Evolutionary conservation across 345 rosid genomes (phyloP), one percentile per base, ranked within the genome.

Genomic region (Sonneratia caseolaris): DNA sequence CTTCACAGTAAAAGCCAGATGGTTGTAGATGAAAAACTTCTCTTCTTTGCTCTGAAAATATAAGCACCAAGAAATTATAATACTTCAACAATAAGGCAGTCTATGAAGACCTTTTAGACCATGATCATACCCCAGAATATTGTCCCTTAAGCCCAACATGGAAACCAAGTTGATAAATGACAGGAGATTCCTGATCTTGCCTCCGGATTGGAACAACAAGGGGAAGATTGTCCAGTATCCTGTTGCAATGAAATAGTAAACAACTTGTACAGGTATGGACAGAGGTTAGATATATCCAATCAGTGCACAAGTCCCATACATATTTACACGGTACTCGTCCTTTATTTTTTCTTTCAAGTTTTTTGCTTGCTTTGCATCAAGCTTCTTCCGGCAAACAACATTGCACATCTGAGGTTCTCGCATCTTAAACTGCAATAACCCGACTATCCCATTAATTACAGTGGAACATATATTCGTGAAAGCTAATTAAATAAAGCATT

Each of bases 181-280:
- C 69, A 72, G 87, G 81, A 77, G 88, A 61, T 36, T 87, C 97
- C 75, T 85, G 98, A 74, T 89, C 97, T 70, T 71, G 45, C 77
- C 97, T 85, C 59, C 75, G 85, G 35, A 91, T 77, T 27, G 97
- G 97, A 70, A 93, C 91, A 68, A 93, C 98, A 56, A 93, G 85
- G 68, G 98, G 98, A 72, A 93, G 97, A 74, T 93, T 93, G 79
- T 93, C 98, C 36, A 93, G 94, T 84, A 93, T 93, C 98, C 98
- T 93, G 88, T 61, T 68, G 80, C 72, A 71, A 73, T 14, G 73
- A 43, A 82, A 81, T 67, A 78, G 49, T 82, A 75, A 72, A 5
- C 35, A 38, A 49, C 55, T 47, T 64, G 43, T 40, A 66, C 65
- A 48, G n/a, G 19, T 72, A 12, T 59, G 2, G 10, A 37, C 27